A percentile compares a stretch with the other conserved stretches of the same genome.
Conservation (phyloP, 2,329 filamentous ascomycete species). For the Pseudogymnoascus sp. region DNA sequence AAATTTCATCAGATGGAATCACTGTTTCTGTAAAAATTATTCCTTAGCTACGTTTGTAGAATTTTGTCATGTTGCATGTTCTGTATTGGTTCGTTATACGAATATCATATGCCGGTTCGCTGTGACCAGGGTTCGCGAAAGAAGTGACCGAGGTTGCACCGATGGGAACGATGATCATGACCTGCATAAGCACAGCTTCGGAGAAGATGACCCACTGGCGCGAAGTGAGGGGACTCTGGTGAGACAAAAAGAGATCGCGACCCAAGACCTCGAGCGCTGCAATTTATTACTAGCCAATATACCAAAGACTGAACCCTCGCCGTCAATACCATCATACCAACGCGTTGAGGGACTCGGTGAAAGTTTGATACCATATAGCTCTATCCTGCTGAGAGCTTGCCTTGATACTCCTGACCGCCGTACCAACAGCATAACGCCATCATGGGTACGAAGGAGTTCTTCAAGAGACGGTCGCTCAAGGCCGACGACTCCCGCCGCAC, state of each 20-base stretch:
- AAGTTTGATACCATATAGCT: not conserved
- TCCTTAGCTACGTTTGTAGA: not conserved
- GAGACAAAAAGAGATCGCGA: not conserved
- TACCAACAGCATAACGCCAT: not conserved
- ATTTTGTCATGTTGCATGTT: not conserved
- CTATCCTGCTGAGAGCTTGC: not conserved
- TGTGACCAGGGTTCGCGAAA: too few species aligned
- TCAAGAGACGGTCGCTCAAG: not conserved
- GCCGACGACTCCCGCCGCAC: slow-evolving; percentile 22
- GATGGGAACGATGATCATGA: not conserved
- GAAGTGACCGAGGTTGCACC: slow-evolving; percentile 1
- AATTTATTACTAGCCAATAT: not conserved
- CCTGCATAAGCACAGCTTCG: not conserved
- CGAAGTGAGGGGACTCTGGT: not conserved
- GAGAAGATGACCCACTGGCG: not conserved
- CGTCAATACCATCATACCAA: not conserved
- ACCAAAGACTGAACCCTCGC: not conserved
- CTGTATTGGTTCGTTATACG: too few species aligned
- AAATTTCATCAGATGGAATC: not conserved
- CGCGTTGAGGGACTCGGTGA: not conserved
- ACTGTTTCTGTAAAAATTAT: not conserved
- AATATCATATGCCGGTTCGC: too few species aligned
- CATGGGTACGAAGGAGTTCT: not conserved
- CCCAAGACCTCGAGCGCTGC: not conserved
- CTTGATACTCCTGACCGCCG: not conserved